Percentiles rank a stretch among this genome's conserved stretches.
These are phyloP conservation scores for Sporothrix inflata DNA, from an alignment of 2,329 filamentous ascomycete genomes.

Conservation along the genomic window DNA sequence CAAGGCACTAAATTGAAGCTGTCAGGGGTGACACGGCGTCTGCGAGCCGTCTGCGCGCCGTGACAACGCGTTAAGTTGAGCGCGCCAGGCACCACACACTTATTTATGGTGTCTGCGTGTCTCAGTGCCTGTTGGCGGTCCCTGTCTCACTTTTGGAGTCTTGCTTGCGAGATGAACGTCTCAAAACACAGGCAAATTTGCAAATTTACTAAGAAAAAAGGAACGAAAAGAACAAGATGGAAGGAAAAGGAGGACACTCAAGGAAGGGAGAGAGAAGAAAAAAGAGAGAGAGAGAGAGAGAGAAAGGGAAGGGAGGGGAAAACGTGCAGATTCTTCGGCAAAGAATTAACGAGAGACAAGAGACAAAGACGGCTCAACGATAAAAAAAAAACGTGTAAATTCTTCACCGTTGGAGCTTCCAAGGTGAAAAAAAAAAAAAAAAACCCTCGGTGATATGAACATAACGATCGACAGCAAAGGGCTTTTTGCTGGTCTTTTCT, in stretches of 20 bases:
- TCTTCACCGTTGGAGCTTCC: conserved; percentile 14
- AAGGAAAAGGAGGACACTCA: neutral
- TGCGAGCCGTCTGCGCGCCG: neutral
- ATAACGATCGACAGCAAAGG: neutral
- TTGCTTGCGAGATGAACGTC: conserved; percentile 6
- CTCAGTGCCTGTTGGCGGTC: neutral
- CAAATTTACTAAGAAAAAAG: neutral
- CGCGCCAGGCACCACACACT: neutral
- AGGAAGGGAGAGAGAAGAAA: neutral
- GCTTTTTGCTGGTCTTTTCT: neutral
- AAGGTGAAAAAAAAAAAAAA: too few relatives aligned
- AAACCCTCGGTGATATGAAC: neutral
- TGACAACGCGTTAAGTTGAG: neutral
- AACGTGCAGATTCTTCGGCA: neutral
- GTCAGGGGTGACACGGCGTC: neutral
- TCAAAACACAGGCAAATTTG: neutral
- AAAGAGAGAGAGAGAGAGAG: neutral
- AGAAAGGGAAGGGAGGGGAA: neutral
- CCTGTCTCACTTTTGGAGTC: conserved; percentile 1
- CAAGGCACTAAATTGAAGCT: neutral
- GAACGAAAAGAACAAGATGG: neutral
- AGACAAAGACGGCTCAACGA: neutral
- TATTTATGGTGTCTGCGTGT: neutral
- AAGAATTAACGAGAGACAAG: neutral
- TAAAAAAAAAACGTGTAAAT: neutral